Conservation (phyloP, 2,329 filamentous ascomycete genomes). For the Monosporascus sp. region DNA sequence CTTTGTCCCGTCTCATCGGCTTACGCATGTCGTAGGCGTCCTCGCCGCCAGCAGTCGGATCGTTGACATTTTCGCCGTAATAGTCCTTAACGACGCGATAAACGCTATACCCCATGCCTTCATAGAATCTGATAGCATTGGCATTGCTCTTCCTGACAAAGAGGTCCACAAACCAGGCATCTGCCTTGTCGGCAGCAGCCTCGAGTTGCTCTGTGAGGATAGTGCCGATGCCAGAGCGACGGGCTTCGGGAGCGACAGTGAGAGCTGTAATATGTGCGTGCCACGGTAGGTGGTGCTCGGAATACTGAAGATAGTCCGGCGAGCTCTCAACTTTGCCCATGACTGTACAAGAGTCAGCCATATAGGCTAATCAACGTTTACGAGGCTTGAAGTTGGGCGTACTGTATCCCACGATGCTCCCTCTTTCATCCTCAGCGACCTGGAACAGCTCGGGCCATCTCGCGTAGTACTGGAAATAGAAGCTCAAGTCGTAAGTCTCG, state of each 20-base stretch:
- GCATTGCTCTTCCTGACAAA: conserved; percentile 88
- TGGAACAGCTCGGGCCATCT: conserved; percentile 95
- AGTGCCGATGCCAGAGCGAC: conserved; percentile 80
- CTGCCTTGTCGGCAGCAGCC: conserved; percentile 70
- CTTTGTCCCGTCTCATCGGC: conserved; percentile 73
- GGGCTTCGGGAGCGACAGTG: conserved; percentile 81
- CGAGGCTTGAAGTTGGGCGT: conserved; percentile 27
- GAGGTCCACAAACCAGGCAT: conserved; percentile 93
- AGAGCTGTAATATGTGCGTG: conserved; percentile 96
- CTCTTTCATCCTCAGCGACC: conserved; percentile 77
- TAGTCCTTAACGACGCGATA: conserved; percentile 87
- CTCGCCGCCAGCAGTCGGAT: conserved; percentile 59
- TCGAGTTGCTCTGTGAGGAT: conserved; percentile 78
- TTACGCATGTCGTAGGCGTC: conserved; percentile 98
- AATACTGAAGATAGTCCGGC: conserved; percentile 65
- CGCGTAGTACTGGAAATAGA: conserved; percentile 93
- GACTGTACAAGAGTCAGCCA: conserved; percentile 47
- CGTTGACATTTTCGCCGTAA: conserved; percentile 77
- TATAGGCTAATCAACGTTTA: conserved; percentile 15
- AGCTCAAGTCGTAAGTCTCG: conserved; percentile 94
- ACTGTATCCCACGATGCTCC: conserved; percentile 96
- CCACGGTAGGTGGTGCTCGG: conserved; percentile 95
- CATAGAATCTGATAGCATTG: conserved; percentile 83
- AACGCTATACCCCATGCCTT: conserved; percentile 85
- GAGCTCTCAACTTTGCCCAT: conserved; percentile 96